phyloP scores from a whole-genome alignment of 2,329 filamentous ascomycete species.

The Aspergillus neotritici region DNA sequence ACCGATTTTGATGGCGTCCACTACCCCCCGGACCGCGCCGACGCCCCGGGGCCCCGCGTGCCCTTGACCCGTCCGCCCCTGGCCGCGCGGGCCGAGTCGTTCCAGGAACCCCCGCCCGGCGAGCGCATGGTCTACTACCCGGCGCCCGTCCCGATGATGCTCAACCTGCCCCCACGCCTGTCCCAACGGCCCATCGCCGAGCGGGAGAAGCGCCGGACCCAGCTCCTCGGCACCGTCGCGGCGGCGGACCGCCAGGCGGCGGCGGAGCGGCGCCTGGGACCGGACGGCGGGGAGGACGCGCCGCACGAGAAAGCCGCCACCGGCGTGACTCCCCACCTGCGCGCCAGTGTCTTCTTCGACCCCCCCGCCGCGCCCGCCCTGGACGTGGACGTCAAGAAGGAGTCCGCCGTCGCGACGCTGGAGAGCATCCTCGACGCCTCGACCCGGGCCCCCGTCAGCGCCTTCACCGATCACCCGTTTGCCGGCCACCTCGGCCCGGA shows the following conservation, averaged over 20 bases:
- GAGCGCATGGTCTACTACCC: slow-evolving; percentile 92
- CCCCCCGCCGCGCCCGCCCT: slow-evolving; percentile 50
- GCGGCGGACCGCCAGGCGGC: slow-evolving; percentile 50
- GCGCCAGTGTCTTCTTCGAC: slow-evolving; percentile 91
- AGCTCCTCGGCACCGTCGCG: slow-evolving; percentile 62
- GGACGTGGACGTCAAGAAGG: slow-evolving; percentile 57
- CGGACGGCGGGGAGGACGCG: slow-evolving; percentile 12
- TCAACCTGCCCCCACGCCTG: slow-evolving; percentile 84
- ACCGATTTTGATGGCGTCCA: slow-evolving; percentile 49
- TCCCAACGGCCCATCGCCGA: slow-evolving; percentile 64
- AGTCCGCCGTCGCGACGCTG: slow-evolving; percentile 81
- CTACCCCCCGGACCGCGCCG: slow-evolving; percentile 27
- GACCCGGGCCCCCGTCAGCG: slow-evolving; percentile 76
- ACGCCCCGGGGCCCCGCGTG: slow-evolving; percentile 26
- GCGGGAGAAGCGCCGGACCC: slow-evolving; percentile 65
- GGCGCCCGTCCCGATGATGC: slow-evolving; percentile 85
- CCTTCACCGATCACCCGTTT: slow-evolving; percentile 85
- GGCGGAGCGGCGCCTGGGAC: slow-evolving; percentile 36
- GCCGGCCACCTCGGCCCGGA: slow-evolving; percentile 69
- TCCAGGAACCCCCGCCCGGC: slow-evolving; percentile 48
- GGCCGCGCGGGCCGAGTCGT: slow-evolving; percentile 33
- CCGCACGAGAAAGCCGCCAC: slow-evolving; percentile 40
- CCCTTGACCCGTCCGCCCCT: slow-evolving; percentile 38
- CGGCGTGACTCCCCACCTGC: slow-evolving; percentile 68
- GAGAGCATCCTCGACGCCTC: slow-evolving; percentile 91